These are phyloP conservation scores for Termitomyces eurrhizus DNA, from an alignment of 768 basidiomycete genomes.

Conservation along the genomic window DNA sequence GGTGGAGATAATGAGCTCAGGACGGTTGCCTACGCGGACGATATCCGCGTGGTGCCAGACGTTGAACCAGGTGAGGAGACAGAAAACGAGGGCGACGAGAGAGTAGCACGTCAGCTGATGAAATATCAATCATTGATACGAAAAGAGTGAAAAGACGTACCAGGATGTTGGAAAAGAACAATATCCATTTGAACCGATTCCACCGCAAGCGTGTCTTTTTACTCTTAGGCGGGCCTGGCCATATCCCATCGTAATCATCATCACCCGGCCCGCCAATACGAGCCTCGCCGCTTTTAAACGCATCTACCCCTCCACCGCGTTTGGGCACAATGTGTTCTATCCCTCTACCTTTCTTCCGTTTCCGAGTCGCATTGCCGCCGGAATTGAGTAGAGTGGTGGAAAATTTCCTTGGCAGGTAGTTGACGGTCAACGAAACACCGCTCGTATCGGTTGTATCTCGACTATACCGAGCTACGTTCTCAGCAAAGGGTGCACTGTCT, in stretches of 20 bases:
- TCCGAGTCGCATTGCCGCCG: conserved; percentile 22
- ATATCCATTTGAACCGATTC: conserved; percentile 83
- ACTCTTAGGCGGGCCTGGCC: conserved; percentile 25
- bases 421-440: conserved; percentile 33
- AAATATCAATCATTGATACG: neutral
- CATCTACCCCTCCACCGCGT: conserved; percentile 58
- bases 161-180: conserved; percentile 62
- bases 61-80: conserved; percentile 79
- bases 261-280: conserved; percentile 40
- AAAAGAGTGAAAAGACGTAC: conserved; percentile 21
- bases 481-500: conserved; percentile 34
- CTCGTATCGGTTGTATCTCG: conserved; percentile 11
- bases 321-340: conserved; percentile 43
- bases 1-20: conserved; percentile 69
- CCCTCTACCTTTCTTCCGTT: conserved; percentile 19
- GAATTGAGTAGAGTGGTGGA: conserved; percentile 37
- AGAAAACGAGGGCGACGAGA: conserved; percentile 54
- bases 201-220: conserved; percentile 50
- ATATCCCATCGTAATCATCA: conserved; percentile 40
- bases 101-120: conserved; percentile 53
- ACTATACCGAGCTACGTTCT: neutral
- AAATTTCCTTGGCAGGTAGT: conserved; percentile 68
- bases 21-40: conserved; percentile 60
- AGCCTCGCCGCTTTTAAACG: conserved; percentile 38
- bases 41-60: conserved; percentile 65